Evolutionary conservation across 192 early-diverging fungal genomes (phyloP), one percentile per base, ranked within the genome.

Genomic region (Thamnidium elegans): DNA sequence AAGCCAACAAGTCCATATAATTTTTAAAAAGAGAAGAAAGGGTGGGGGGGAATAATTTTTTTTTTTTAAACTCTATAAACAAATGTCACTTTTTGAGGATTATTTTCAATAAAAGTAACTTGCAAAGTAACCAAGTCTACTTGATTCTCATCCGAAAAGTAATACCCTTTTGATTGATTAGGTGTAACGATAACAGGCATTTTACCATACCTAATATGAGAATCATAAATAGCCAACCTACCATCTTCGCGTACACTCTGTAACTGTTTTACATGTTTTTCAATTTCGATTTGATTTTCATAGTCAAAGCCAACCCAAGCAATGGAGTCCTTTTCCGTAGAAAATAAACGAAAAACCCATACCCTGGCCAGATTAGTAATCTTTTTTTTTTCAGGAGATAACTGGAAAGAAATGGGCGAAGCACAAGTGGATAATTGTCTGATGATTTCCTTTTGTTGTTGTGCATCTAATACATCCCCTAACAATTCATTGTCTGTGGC

Each of bases 291-390:
- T 65, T 65, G 63, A 44, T 65, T 65, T 7, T 34, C 21, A 55
- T 54, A 65, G 42, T 65, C 63, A 54, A 65, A 65, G 4, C 50
- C 63, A 0, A 36, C 39, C 63, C 63, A 65, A 39, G 36, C 26
- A 65, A 50, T 21, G 31, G 4, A 46, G 3, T 30, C 9, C 10
- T 34, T 6, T 34, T 26, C 31, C 31, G 53, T 4, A 5, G 53
- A n/a, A 10, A 55, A 14, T 1, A 15, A 34, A 3, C 48, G 61
- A 39, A 65, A 65, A 0, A 65, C 63, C 63, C 63, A 65, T n/a
- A 65, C 53, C 13, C 2, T 7, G 1, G 51, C 19, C n/a, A 65
- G 20, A 2, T 48, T 20, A 7, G 44, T 15, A 13, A 54, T 26
- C 21, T 43, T 19, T 20, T 14, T 30, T 4, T 23, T 19, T 52